phyloP scores from a whole-genome alignment of 805 yeast species.

The Wickerhamomyces subpelliculosus region DNA sequence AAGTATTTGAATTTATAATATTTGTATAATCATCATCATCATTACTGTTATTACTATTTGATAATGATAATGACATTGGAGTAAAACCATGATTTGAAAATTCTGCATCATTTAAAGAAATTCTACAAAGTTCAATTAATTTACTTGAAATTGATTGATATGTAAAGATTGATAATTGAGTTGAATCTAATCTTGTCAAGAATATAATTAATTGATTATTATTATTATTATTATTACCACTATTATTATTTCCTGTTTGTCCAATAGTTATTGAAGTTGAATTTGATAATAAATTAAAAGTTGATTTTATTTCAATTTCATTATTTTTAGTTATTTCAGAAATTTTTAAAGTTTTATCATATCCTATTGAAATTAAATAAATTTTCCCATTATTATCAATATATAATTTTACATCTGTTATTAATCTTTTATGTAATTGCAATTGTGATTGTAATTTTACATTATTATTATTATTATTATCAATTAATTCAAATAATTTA shows the following conservation, averaged over 20 bases:
- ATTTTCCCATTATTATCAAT: conserved; percentile 14
- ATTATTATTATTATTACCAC: no score
- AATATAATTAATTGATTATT: conserved; percentile 32
- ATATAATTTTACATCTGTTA: conserved; percentile 27
- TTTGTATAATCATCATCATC: no score
- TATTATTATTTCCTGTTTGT: no score
- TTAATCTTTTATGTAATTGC: conserved; percentile 32
- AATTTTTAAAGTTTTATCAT: conserved; percentile 44
- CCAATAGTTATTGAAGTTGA: conserved; percentile 40
- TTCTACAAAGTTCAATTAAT: conserved; percentile 31
- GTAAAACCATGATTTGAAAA: conserved; percentile 59
- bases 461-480: no score
- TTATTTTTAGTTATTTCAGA: conserved; percentile 20
- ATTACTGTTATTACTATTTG: conserved; percentile 6
- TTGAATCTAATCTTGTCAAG: conserved; percentile 54
- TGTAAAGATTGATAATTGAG: conserved; percentile 43
- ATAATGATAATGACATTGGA: conserved; percentile 38
- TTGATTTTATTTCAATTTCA: conserved; percentile 14
- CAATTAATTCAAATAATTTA: conserved; percentile 16
- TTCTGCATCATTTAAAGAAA: conserved; percentile 69
- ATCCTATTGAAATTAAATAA: conserved; percentile 49
- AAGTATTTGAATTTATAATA: no score
- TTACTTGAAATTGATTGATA: conserved; percentile 4
- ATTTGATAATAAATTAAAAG: conserved; percentile 35
- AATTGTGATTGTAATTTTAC: no score